Evolutionary conservation across 768 basidiomycete genomes (phyloP).

Genomic region (Porphyrellus cyaneotinctus): DNA sequence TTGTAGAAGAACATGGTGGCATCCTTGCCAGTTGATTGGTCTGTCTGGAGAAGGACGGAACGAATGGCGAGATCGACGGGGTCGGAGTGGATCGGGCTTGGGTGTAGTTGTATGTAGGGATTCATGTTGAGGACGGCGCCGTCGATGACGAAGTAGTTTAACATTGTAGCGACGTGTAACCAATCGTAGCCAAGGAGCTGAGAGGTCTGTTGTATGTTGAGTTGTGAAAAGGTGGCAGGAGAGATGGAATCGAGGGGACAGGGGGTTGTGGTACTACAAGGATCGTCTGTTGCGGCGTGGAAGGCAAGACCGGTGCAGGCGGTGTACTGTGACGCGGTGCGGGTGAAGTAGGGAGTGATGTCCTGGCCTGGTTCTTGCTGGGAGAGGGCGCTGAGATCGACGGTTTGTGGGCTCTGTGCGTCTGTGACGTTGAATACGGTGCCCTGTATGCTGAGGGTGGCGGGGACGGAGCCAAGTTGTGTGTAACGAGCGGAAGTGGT

Average conservation of each 20-base stretch:
- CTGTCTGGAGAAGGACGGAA: slow-evolving; percentile 51
- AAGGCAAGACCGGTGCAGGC: slow-evolving; percentile 61
- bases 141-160: slow-evolving; percentile 83
- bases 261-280: slow-evolving; percentile 55
- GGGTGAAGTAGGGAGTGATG: slow-evolving; percentile 82
- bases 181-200: slow-evolving; percentile 85
- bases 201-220: slow-evolving; percentile 62
- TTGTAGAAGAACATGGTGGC: slow-evolving; percentile 85
- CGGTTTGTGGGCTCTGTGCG: slow-evolving; percentile 40
- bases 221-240: slow-evolving; percentile 51
- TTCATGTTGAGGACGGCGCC: slow-evolving; percentile 91
- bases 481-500: slow-evolving; percentile 43
- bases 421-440: slow-evolving; percentile 68
- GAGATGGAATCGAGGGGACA: slow-evolving; percentile 69
- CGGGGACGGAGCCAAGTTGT: slow-evolving; percentile 51
- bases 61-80: slow-evolving; percentile 81
- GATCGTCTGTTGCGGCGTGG: slow-evolving; percentile 66
- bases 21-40: slow-evolving; percentile 69
- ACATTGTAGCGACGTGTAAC: slow-evolving; percentile 72
- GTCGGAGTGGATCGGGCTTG: slow-evolving; percentile 63
- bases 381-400: slow-evolving; percentile 59
- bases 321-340: slow-evolving; percentile 59
- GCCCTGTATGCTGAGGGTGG: slow-evolving; percentile 76
- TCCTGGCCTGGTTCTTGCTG: slow-evolving; percentile 71
- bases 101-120: slow-evolving; percentile 77